Evolutionary conservation across 2,329 filamentous ascomycete species (phyloP), one percentile per base, ranked within the genome.

Genomic region (Cadophora luteo-olivacea): DNA sequence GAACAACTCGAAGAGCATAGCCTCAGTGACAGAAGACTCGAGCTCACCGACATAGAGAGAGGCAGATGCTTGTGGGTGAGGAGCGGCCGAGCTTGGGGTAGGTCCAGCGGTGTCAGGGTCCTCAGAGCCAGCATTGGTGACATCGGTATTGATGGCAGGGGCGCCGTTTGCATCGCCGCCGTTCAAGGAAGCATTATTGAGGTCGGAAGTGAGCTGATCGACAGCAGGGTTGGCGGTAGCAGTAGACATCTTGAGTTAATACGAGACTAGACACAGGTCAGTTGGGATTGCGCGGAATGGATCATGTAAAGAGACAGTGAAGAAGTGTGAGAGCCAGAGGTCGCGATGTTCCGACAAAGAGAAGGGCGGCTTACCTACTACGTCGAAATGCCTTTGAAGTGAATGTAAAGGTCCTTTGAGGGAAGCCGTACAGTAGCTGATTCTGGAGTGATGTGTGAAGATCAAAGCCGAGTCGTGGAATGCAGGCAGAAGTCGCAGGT

Each of bases 1-100:
- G 89, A 99, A 99, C 73, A 99, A 92, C 89, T 99, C 96, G 84
- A 98, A 99, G 79, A 99, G 94, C 96, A 99, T 99, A 76, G 96
- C 96, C 88, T 99, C 96, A 74, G 96, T 99, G 81, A 99, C 96
- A 71, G 93, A 96, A 77, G 93, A 90, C 82, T 99, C 96, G 78
- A 99, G 93, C 87, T 99, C 96, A 82, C 96, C 96, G 76, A 99
- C 96, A 82, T 99, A 99, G 81, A 99, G 93, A 69, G 96, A 99
- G 73, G 96, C 96, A 64, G 96, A 98, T 82, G 97, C 95, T 81
- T 93, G 92, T 79, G 94, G 92, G 80, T 92, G 92, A 75, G 93
- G 90, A 70, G 84, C 84, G 72, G 87, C 85, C 73, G 93, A 91
- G 83, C 84, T 89, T 75, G 91, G 91, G 70, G 92, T 92, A 73